Base-by-base conservation (phyloP, 2,329 filamentous ascomycete species). In the Paecilomyces fulvus region DNA sequence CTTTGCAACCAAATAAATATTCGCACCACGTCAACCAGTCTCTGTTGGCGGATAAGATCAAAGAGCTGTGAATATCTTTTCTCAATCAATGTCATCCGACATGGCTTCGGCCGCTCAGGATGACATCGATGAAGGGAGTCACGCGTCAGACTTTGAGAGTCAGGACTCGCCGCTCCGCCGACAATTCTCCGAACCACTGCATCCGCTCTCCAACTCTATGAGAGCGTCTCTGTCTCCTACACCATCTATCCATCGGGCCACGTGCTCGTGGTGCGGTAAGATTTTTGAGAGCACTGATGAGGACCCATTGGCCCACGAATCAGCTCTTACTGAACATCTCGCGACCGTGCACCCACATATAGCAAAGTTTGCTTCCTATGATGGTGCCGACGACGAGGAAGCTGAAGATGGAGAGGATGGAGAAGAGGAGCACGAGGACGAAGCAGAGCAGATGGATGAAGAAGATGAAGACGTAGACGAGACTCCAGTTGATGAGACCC, bases 151-250 rank as follows among this genome's bases (percentile, higher is more conserved):
- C 57, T 62, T 70, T 55, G 67, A 69, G 60, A 71, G 69, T 58
- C 68, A 67, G 61, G 69, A 69, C 58, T 73, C 70, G 51, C 65
- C 68, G 14, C 59, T 70, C 55, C 67, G 65, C 62, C 70, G 71
- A 62, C 70, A 72, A 62, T 72, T 72, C 58, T 73, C 72, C 59
- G 72, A 74, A 53, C 70, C 69, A 52, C 60, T 69, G 52, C 66
- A 67, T 51, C 61, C 66, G 43, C 66, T 61, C 17, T 70, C 69
- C 59, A 69, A 64, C 21, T 72, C 72, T 33, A 68, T 69, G 37
- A 66, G 70, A 54, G 64, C 65, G 17, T 70, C 71, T 12, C 66
- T 67, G 14, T 72, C 71, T 4, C 68, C 69, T 6, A 62, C 69
- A 23, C 66, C 64, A n/a, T 54, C 65, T 20, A 57, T 60, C 12